Conservation (phyloP, 148 eudicot genomes). For the Rhododendron griersonianum region DNA sequence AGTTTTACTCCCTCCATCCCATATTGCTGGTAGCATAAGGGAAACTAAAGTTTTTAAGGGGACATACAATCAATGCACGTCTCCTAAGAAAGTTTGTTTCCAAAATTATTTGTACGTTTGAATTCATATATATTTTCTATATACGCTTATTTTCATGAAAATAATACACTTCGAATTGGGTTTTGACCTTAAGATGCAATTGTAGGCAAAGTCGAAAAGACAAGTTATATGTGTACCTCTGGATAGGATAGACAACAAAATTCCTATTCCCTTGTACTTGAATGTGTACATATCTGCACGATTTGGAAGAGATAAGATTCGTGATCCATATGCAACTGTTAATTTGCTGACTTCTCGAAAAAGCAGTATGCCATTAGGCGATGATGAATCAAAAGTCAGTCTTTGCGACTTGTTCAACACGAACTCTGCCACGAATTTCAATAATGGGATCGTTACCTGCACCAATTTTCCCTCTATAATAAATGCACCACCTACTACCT, state of each 20-base stretch:
- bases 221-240: conserved; percentile 50
- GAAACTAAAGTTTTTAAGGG: background rate
- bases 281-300: conserved; percentile 74
- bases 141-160: background rate
- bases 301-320: conserved; percentile 61
- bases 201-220: background rate
- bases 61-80: background rate
- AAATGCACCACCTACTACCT: background rate
- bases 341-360: conserved; percentile 97
- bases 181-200: background rate
- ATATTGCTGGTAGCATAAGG: background rate
- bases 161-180: background rate
- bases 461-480: conserved; percentile 3
- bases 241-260: conserved; percentile 72
- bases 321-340: conserved; percentile 88
- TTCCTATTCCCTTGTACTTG: conserved; percentile 99
- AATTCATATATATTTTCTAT: background rate
- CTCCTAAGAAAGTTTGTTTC: background rate
- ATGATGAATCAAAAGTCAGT: conserved; percentile 89
- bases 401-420: conserved; percentile 93
- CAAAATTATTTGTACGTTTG: background rate
- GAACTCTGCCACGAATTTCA: conserved; percentile 95
- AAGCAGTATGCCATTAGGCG: conserved; percentile 95
- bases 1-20: background rate
- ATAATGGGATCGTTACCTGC: conserved; percentile 92